Base-by-base conservation (phyloP, 495 filamentous ascomycete species). In the Penicillium desertorum region DNA sequence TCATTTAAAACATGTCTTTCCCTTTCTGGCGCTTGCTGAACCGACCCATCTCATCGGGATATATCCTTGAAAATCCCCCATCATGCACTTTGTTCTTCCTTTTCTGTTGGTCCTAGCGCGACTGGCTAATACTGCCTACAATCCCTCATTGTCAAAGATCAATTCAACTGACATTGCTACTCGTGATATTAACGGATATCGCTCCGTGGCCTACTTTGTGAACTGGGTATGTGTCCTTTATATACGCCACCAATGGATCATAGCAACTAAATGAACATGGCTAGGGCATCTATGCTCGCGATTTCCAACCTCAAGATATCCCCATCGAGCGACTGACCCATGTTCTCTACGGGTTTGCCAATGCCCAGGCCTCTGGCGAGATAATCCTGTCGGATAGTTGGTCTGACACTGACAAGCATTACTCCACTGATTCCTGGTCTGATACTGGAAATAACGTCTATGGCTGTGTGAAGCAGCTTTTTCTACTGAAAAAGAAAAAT, bases 271-370 rank as follows among this genome's bases (percentile, higher is more conserved):
- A n/a, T n/a, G n/a, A n/a, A n/a, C n/a, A n/a, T n/a, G n/a, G n/a
- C n/a, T n/a, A 88, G 88, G 86, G 81, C 44, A 88, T 91, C 56
- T 91, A 91, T 61, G 86, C 74, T 45, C 78, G 89, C 53, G 80
- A 90, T 57, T 86, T 88, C 70, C 78, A 83, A 22, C 88, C 89
- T 0, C 86, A 92, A 55, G 81, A 92, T 63, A 79, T 96, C 7
- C 88, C 89, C 3, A 81, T 80, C 8, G 80, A 87, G 22, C 84
- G 87, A 37, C 77, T 96, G n/a, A 96, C 91, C 0, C 91, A 96
- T 68, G 75, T 96, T 17, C 80, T 95, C 30, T 96, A 94, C 65
- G 80, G 89, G 19, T 94, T 94, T 69, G 88, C 86, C 50, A 87
- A 91, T 61, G 77, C 91, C 10, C 68, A 81, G 0, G 77, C 71